These are phyloP conservation scores for Astrephomene gubernaculifera DNA, from an alignment of 139 green algal species.

Conservation along the genomic window DNA sequence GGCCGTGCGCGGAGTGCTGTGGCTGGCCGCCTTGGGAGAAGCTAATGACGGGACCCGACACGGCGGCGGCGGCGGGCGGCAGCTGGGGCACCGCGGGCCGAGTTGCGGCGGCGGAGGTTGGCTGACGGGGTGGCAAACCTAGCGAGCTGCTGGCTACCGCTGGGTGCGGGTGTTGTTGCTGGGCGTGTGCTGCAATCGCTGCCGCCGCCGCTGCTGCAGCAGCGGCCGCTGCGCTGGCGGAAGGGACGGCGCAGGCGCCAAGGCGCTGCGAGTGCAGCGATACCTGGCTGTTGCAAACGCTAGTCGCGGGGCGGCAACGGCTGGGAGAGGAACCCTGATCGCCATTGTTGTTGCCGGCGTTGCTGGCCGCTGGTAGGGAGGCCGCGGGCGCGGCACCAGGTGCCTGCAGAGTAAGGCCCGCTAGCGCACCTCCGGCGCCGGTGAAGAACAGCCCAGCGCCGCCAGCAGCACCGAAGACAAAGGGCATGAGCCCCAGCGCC, in stretches of 20 bases:
- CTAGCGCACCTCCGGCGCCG: background rate
- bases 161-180: background rate
- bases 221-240: too few relatives aligned
- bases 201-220: background rate
- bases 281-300: background rate
- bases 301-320: background rate
- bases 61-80: conserved; percentile 2
- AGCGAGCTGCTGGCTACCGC: background rate
- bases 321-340: background rate
- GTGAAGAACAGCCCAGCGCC: background rate
- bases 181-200: background rate
- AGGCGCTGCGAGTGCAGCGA: too few relatives aligned
- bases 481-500: background rate
- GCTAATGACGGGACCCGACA: conserved; percentile 21
- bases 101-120: background rate
- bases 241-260: too few relatives aligned
- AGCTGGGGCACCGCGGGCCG: background rate
- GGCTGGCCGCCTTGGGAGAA: conserved; percentile 5
- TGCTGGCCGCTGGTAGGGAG: background rate
- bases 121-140: conserved; percentile 2
- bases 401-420: background rate
- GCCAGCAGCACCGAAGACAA: background rate
- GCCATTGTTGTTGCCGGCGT: background rate
- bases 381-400: background rate
- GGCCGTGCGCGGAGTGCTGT: conserved; percentile 2